phyloP scores from a whole-genome alignment of 1,139 yeast genomes.

The Pichia sp. region DNA sequence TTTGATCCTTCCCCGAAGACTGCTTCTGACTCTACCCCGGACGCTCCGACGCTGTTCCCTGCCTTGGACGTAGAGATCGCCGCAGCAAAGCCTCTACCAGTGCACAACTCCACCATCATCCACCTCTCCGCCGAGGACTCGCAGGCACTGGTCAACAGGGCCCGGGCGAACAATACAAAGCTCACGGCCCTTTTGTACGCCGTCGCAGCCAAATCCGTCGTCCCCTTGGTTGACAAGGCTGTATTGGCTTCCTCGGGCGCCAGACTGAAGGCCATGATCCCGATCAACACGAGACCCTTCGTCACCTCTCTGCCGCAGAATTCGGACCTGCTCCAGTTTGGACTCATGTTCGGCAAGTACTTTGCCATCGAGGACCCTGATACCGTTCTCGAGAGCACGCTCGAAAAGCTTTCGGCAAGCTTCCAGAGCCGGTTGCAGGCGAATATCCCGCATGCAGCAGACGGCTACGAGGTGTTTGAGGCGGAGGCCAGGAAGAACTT shows the following conservation, averaged over 20 bases:
- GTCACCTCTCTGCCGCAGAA: not conserved
- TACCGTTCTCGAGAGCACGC: not conserved
- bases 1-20: conserved; percentile 1
- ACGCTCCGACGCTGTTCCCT: not conserved
- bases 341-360: conserved; percentile 15
- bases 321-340: conserved; percentile 4
- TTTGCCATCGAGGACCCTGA: not conserved
- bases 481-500: not conserved
- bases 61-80: conserved; percentile 1
- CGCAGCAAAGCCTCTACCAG: conserved; percentile 4
- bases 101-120: conserved; percentile 4
- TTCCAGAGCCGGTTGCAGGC: conserved; percentile 9
- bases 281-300: conserved; percentile 13
- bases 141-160: not conserved
- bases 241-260: not conserved
- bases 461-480: conserved; percentile 8
- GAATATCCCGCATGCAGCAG: conserved; percentile 6
- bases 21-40: not conserved
- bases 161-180: conserved; percentile 8
- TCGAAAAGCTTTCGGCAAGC: not conserved
- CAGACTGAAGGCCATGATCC: conserved; percentile 11
- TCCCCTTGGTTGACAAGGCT: not conserved
- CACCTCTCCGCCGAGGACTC: not conserved
- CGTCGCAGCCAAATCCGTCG: conserved; percentile 5
- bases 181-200: conserved; percentile 14